A percentile compares a stretch with the other conserved stretches of the same genome.
Conservation (phyloP, 495 filamentous ascomycete species). For the Xylaria acuta region DNA sequence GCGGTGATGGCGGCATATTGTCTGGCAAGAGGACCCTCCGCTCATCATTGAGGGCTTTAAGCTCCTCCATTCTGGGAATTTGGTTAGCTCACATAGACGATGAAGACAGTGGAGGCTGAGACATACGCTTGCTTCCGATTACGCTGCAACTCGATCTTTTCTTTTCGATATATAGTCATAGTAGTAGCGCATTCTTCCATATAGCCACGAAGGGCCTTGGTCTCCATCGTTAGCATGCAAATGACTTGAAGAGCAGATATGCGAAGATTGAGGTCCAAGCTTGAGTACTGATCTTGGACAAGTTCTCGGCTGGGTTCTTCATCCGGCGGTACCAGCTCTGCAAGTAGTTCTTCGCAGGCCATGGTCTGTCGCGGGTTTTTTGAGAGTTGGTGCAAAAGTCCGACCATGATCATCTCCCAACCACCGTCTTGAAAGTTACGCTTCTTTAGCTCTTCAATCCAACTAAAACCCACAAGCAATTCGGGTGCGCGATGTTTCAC, state of each 20-base stretch:
- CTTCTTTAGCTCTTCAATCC: conserved; percentile 82
- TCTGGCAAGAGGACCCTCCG: conserved; percentile 85
- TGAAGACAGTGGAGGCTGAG: conserved; percentile 10
- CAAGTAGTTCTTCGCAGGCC: conserved; percentile 79
- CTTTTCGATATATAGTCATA: conserved; percentile 92
- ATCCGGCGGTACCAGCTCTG: conserved; percentile 78
- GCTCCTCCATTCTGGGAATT: conserved; percentile 72
- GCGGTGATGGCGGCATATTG: conserved; percentile 71
- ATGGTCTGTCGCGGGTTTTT: conserved; percentile 70
- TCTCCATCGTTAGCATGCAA: conserved; percentile 84
- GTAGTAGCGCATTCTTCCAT: conserved; percentile 88
- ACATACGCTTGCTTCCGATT: conserved; percentile 83
- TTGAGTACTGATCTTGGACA: conserved; percentile 70
- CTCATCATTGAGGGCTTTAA: conserved; percentile 82
- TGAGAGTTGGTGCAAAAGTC: conserved; percentile 83
- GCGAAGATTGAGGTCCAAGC: conserved; percentile 81
- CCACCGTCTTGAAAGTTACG: conserved; percentile 89
- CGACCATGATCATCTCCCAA: conserved; percentile 90
- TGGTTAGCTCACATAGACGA: conserved; percentile 30
- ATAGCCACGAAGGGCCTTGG: conserved; percentile 81
- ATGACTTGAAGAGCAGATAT: conserved; percentile 83
- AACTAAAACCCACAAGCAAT: conserved; percentile 72
- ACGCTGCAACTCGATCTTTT: conserved; percentile 92
- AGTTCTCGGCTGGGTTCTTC: conserved; percentile 75
- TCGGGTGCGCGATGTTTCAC: conserved; percentile 79